A percentile compares a stretch with the other conserved stretches of the same genome.
Evolutionary conservation across 768 basidiomycete species (phyloP).

Genomic region (Sistotremastrum suecicum): DNA sequence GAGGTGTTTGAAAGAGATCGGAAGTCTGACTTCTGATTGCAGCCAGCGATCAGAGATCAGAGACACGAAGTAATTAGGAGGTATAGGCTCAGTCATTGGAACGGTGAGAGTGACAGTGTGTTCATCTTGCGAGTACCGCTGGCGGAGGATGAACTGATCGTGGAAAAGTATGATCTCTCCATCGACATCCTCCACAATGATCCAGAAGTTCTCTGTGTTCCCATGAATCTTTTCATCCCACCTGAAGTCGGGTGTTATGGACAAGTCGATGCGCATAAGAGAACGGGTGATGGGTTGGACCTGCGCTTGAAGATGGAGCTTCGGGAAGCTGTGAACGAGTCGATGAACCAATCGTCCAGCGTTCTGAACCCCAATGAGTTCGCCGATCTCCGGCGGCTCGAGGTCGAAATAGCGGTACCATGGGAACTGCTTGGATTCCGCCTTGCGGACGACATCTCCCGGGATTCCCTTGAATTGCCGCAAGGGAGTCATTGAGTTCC

Average conservation of each 20-base stretch:
- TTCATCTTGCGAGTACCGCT: constrained; percentile 85
- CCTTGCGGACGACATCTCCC: constrained; percentile 70
- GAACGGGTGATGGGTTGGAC: constrained; percentile 95
- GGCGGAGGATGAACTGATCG: constrained; percentile 82
- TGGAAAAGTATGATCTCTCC: constrained; percentile 95
- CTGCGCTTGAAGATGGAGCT: constrained; percentile 88
- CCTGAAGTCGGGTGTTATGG: constrained; percentile 93
- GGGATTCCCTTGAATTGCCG: constrained; percentile 93
- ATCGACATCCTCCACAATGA: constrained; percentile 93
- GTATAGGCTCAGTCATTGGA: constrained; percentile 93
- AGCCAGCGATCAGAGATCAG: constrained; percentile 92
- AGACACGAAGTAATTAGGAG: constrained; percentile 96
- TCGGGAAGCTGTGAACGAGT: constrained; percentile 93
- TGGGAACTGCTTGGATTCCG: constrained; percentile 96
- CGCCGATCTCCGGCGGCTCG: constrained; percentile 83
- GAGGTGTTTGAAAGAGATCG: constrained; percentile 95
- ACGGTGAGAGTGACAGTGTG: constrained; percentile 92
- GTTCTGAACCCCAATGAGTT: constrained; percentile 86
- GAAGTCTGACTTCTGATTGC: constrained; percentile 86
- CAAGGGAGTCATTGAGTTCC: constrained; percentile 95
- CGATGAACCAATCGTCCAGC: constrained; percentile 86
- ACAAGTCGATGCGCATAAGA: constrained; percentile 81
- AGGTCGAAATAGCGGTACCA: constrained; percentile 98
- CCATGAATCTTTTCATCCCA: constrained; percentile 97
- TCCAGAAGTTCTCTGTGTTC: constrained; percentile 77